Conservation (phyloP, 2,329 filamentous ascomycete genomes). For the Sclerotinia nivalis region DNA sequence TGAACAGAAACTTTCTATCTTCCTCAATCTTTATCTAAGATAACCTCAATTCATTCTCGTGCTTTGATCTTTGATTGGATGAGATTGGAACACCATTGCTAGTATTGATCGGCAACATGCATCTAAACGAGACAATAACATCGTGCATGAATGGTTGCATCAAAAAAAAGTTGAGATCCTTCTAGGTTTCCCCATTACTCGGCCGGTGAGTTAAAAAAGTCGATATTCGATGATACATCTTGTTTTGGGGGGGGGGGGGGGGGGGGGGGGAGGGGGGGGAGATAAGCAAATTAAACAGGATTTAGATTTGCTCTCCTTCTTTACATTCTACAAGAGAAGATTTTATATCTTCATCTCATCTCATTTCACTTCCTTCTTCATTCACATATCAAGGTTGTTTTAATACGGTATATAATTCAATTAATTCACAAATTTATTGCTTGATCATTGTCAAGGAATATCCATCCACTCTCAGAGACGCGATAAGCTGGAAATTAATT, state of each 20-base stretch:
- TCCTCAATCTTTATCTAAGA: not conserved
- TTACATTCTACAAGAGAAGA: not conserved
- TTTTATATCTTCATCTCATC: not conserved
- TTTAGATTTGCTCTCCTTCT: not conserved
- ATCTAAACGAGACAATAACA: conserved; percentile 22
- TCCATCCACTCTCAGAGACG: conserved; percentile 16
- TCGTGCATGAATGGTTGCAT: conserved; percentile 18
- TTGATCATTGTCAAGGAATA: conserved; percentile 16
- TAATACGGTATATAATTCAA: conserved; percentile 6
- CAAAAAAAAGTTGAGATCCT: conserved; percentile 13
- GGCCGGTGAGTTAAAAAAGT: not conserved
- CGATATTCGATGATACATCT: not conserved
- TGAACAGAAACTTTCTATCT: not conserved
- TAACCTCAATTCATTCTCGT: conserved; percentile 7
- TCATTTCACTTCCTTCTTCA: not conserved
- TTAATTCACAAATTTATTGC: not conserved
- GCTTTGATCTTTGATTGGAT: conserved; percentile 7
- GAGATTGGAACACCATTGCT: not conserved
- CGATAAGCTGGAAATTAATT: conserved; percentile 17
- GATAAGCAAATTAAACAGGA: conserved; percentile 6
- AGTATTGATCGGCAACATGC: conserved; percentile 20
- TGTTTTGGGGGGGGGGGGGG: not conserved
- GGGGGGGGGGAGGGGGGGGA: not conserved
- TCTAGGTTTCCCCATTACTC: conserved; percentile 14
- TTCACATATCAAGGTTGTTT: not conserved